Evolutionary conservation across 1,284 basidiomycete species (phyloP).

Genomic region (Ceratobasidium sp.): DNA sequence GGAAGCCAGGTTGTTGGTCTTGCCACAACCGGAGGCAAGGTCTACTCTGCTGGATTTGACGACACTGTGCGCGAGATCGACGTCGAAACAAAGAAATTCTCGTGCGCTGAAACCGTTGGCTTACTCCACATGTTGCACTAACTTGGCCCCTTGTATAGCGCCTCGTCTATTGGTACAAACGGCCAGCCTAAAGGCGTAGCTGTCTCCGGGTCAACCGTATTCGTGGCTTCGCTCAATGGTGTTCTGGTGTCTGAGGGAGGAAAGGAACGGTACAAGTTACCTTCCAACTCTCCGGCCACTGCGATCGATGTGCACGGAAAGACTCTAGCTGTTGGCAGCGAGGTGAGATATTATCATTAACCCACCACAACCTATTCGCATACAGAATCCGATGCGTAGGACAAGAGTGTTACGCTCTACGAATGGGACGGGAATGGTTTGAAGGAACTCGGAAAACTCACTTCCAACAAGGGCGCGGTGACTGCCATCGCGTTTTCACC

Average conservation of each 20-base stretch:
- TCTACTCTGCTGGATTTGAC: slow-evolving; percentile 84
- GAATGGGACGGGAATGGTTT: slow-evolving; percentile 75
- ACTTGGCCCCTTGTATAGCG: slow-evolving; percentile 67
- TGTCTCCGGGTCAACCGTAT: slow-evolving; percentile 73
- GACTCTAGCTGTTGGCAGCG: slow-evolving; percentile 79
- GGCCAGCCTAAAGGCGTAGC: slow-evolving; percentile 84
- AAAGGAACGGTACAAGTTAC: slow-evolving; percentile 72
- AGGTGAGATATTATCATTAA: slow-evolving; percentile 63
- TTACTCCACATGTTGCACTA: slow-evolving; percentile 61
- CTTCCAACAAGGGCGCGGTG: slow-evolving; percentile 79
- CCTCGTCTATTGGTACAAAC: slow-evolving; percentile 58
- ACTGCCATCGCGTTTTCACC: slow-evolving; percentile 86
- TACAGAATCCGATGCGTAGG: slow-evolving; percentile 59
- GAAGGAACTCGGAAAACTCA: slow-evolving; percentile 70
- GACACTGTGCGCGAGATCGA: slow-evolving; percentile 80
- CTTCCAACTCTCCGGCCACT: slow-evolving; percentile 68
- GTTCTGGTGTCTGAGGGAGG: slow-evolving; percentile 79
- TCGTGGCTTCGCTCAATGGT: slow-evolving; percentile 75
- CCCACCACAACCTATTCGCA: background rate
- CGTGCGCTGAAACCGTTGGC: slow-evolving; percentile 69
- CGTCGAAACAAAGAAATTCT: slow-evolving; percentile 64
- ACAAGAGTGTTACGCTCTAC: slow-evolving; percentile 80
- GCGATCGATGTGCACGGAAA: slow-evolving; percentile 66
- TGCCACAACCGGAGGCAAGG: slow-evolving; percentile 63
- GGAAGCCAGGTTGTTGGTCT: slow-evolving; percentile 73